Conservation (phyloP, 2,329 filamentous ascomycete species). For the Botrytis porri region DNA sequence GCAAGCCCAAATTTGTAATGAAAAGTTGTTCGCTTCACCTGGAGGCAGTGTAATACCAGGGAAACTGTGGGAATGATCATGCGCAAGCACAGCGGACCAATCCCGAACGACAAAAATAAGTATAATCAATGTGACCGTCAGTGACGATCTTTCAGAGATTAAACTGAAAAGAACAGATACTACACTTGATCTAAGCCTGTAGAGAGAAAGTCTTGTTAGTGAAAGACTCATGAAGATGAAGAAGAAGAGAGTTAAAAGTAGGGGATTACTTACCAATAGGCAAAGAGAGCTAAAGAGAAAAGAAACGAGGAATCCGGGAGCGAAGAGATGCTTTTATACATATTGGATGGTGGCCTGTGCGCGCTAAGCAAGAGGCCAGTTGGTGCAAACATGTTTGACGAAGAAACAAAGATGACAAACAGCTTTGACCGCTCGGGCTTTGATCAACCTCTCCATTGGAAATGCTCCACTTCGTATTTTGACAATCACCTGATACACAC, state of each 20-base stretch:
- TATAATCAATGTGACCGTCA: constrained; percentile 73
- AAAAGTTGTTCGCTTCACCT: constrained; percentile 64
- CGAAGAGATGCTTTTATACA: background rate
- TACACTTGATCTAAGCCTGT: constrained; percentile 76
- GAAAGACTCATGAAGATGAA: constrained; percentile 42
- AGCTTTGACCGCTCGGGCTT: background rate
- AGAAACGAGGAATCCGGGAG: constrained; percentile 28
- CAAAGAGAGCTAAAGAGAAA: constrained; percentile 50
- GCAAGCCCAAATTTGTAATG: constrained; percentile 54
- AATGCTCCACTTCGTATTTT: background rate
- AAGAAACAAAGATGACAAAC: background rate
- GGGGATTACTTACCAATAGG: constrained; percentile 44
- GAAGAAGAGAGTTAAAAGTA: background rate
- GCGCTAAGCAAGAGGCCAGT: background rate
- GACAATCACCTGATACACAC: too few relatives aligned
- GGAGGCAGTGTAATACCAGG: constrained; percentile 72
- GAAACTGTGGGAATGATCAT: constrained; percentile 66
- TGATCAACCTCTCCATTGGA: background rate
- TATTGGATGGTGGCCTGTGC: background rate
- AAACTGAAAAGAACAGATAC: constrained; percentile 94
- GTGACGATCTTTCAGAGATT: constrained; percentile 85
- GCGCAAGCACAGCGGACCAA: constrained; percentile 69
- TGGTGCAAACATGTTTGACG: constrained; percentile 8
- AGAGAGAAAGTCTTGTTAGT: background rate
- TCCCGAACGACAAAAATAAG: constrained; percentile 66